Percentiles rank a stretch among this genome's conserved stretches.
Conservation (phyloP, 176 grass and related monocot genomes). For the Puccinellia tenuiflora region DNA sequence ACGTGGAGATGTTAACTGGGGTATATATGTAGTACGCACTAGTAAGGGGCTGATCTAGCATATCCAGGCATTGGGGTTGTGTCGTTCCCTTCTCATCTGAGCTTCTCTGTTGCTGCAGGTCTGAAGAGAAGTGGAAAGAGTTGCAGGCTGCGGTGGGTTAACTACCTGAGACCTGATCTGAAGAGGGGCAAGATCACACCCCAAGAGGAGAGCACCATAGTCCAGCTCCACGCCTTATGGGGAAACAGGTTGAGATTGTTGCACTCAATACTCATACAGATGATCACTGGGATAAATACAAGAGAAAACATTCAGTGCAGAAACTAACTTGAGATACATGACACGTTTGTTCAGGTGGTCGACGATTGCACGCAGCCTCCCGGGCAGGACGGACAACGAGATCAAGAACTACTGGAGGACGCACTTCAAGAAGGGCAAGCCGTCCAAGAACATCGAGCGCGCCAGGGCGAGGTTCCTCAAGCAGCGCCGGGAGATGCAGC, state of each 20-base stretch:
- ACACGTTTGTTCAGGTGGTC: conserved; percentile 58
- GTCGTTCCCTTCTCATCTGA: background rate
- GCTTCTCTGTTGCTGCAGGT: conserved; percentile 18
- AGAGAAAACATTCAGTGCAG: background rate
- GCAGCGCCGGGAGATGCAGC: conserved; percentile 46
- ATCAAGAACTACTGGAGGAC: conserved; percentile 99
- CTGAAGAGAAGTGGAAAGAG: conserved; percentile 91
- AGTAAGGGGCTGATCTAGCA: background rate
- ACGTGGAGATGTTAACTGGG: no score
- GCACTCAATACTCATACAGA: background rate
- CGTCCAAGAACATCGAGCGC: conserved; percentile 75
- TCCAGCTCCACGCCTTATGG: conserved; percentile 84
- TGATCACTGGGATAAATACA: background rate
- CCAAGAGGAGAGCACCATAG: conserved; percentile 72
- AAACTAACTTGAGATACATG: background rate
- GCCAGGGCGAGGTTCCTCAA: conserved; percentile 54
- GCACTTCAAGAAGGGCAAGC: conserved; percentile 83
- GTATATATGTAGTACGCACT: no score
- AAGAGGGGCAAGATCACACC: conserved; percentile 79
- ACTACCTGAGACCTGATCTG: conserved; percentile 85
- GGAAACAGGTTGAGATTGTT: conserved; percentile 56
- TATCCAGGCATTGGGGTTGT: background rate
- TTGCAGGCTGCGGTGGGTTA: conserved; percentile 82
- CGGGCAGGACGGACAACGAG: conserved; percentile 96
- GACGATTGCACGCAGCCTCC: conserved; percentile 78